phyloP scores from a whole-genome alignment of 805 yeast genomes.

The Ogataea paraovalis region DNA sequence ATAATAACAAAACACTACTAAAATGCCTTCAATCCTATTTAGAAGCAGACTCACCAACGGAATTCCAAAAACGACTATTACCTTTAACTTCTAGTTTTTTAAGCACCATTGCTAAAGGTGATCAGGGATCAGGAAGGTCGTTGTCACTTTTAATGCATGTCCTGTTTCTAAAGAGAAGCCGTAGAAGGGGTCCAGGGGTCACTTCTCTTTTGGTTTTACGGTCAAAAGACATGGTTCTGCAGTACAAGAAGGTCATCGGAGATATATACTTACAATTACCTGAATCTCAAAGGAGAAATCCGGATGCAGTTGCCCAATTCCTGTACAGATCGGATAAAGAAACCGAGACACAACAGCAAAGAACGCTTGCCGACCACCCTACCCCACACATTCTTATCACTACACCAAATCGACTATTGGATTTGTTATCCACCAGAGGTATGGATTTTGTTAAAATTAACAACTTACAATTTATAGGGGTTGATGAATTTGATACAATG shows the following conservation, averaged over 20 bases:
- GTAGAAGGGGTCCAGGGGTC: slow-evolving; percentile 25
- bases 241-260: slow-evolving; percentile 17
- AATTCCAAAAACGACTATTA: slow-evolving; percentile 28
- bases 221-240: slow-evolving; percentile 23
- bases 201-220: slow-evolving; percentile 30
- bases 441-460: slow-evolving; percentile 28
- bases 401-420: slow-evolving; percentile 35
- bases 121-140: slow-evolving; percentile 31
- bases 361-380: slow-evolving; percentile 16
- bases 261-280: slow-evolving; percentile 10
- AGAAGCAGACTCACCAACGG: slow-evolving; percentile 20
- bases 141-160: slow-evolving; percentile 26
- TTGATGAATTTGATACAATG: slow-evolving; percentile 34
- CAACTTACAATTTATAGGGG: slow-evolving; percentile 26
- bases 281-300: background rate
- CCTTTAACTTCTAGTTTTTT: slow-evolving; percentile 23
- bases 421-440: slow-evolving; percentile 31
- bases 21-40: slow-evolving; percentile 16
- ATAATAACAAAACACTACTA: slow-evolving; percentile 11
- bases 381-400: slow-evolving; percentile 31
- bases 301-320: slow-evolving; percentile 26
- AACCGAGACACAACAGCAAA: slow-evolving; percentile 25
- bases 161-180: slow-evolving; percentile 20
- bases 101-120: slow-evolving; percentile 30
- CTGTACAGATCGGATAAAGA: slow-evolving; percentile 25